A percentile compares a stretch with the other conserved stretches of the same genome.
These are phyloP conservation scores for Zalaria sp. DNA, from an alignment of 2,329 filamentous ascomycete species.

Conservation along the genomic window DNA sequence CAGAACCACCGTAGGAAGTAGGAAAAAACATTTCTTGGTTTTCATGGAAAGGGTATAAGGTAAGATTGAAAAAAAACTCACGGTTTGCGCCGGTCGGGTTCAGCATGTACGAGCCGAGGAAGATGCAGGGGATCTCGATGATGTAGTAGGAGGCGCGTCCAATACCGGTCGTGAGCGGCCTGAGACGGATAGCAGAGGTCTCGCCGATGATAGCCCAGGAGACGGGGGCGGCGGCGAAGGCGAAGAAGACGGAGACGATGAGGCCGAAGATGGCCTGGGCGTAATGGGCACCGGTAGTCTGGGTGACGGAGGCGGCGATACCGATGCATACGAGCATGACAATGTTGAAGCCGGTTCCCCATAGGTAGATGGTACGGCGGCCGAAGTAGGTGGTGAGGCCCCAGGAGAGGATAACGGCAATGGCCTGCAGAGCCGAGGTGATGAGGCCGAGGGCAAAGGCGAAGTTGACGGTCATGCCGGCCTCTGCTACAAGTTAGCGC, in stretches of 20 bases:
- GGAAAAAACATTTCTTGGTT: too few species aligned
- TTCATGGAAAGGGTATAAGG: too few species aligned
- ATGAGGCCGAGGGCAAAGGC: constrained; percentile 50
- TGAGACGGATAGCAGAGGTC: constrained; percentile 49
- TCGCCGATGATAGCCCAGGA: constrained; percentile 56
- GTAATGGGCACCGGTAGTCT: constrained; percentile 24
- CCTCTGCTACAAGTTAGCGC: constrained; percentile 30
- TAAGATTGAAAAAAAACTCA: too few species aligned
- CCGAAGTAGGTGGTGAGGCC: constrained; percentile 49
- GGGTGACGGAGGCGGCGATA: constrained; percentile 40
- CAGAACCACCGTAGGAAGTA: too few species aligned
- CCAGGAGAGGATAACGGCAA: constrained; percentile 54
- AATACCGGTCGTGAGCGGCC: constrained; percentile 49
- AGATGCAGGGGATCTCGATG: constrained; percentile 52
- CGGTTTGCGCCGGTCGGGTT: constrained; percentile 30
- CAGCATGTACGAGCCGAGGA: constrained; percentile 46
- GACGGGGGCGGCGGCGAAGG: constrained; percentile 45
- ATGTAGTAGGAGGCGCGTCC: constrained; percentile 51
- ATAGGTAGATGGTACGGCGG: constrained; percentile 50
- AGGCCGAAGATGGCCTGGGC: constrained; percentile 50
- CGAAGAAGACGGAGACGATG: constrained; percentile 52
- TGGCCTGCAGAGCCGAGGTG: constrained; percentile 45
- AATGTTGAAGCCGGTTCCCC: constrained; percentile 41
- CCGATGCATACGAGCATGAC: constrained; percentile 43
- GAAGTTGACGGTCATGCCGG: constrained; percentile 39